Conservation (phyloP, 768 basidiomycete genomes). For the Agrocybe pediades region DNA sequence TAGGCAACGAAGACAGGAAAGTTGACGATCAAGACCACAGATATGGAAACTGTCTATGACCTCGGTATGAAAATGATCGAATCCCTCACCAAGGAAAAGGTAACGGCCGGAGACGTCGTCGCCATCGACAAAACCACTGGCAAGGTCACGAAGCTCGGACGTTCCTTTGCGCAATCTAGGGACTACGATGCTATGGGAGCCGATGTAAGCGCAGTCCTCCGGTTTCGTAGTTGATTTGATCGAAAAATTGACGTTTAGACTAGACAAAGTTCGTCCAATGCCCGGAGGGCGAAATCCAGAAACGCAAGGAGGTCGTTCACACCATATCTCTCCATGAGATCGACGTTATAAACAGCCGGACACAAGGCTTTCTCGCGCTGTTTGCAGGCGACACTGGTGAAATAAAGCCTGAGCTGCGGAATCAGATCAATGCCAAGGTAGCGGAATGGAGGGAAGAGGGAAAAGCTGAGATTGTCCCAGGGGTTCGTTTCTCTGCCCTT, state of each 20-base stretch:
- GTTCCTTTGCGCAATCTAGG: conserved; percentile 94
- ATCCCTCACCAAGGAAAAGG: conserved; percentile 94
- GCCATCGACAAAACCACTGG: conserved; percentile 98
- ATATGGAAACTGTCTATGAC: conserved; percentile 99
- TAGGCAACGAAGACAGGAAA: conserved; percentile 98
- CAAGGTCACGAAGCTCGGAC: conserved; percentile 93
- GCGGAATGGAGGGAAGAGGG: conserved; percentile 98
- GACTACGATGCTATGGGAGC: conserved; percentile 99
- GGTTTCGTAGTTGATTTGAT: conserved; percentile 3
- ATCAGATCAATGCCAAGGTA: conserved; percentile 96
- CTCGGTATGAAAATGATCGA: conserved; percentile 99
- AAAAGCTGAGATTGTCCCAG: conserved; percentile 96
- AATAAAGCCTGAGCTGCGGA: conserved; percentile 95
- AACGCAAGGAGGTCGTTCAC: conserved; percentile 95
- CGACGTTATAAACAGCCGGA: conserved; percentile 98
- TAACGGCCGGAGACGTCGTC: conserved; percentile 92
- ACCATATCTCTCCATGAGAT: conserved; percentile 98
- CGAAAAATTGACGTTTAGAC: conserved; percentile 4
- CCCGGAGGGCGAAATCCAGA: conserved; percentile 97
- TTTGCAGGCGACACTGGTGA: conserved; percentile 97
- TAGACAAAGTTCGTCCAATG: conserved; percentile 99
- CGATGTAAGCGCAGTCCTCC: conserved; percentile 63
- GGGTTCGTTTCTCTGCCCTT: conserved; percentile 52
- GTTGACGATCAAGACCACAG: conserved; percentile 95
- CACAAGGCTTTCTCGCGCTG: conserved; percentile 96